Evolutionary conservation across 2,329 filamentous ascomycete genomes (phyloP), one percentile per base, ranked within the genome.

Genomic region (Stagonosporopsis tanaceti): DNA sequence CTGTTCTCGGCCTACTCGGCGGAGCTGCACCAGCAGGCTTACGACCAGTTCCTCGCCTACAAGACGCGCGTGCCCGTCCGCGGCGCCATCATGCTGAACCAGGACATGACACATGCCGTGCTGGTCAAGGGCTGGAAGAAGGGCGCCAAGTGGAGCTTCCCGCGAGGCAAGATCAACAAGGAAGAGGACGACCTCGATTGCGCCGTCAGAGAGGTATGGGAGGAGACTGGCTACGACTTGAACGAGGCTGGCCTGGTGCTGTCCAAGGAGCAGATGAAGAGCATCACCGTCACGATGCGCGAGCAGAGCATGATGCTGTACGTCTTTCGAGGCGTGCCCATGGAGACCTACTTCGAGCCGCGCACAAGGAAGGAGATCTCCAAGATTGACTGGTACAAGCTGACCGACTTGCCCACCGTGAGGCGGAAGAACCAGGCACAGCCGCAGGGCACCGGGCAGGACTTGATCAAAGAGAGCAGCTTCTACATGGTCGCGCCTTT

Each of bases 401-500:
- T 99, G 38, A 90, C 90, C 0, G 93, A 97, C 59, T 84, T 99
- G 25, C 94, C 95, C 0, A 92, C 91, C 0, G 88, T 92, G 68
- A 87, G 88, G 53, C 91, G 90, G 74, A 87, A 83, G 65, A 80
- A 80, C 12, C 82, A 86, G 52, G 83, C 87, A n/a, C 83, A 87
- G 41, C 83, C 86, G 42, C 84, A 89, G 47, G 79, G 76, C 14
- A 76, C 75, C 32, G 80, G 80, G 14, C 82, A 84, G 34, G 82
- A 85, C 12, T 77, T 79, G 28, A 77, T 86, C 12, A 91, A 89
- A 66, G 87, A 88, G 38, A 93, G 91, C 75, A 97, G 94, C 71
- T 98, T 97, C 75, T 99, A 97, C 78, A 97, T 98, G 92, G 95
- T 99, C 17, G 93, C 93, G 0, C 93, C 94, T 0, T 99, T 99